Evolutionary conservation across 768 basidiomycete genomes (phyloP).

Genomic region (Xerocomellus chrysenteron): DNA sequence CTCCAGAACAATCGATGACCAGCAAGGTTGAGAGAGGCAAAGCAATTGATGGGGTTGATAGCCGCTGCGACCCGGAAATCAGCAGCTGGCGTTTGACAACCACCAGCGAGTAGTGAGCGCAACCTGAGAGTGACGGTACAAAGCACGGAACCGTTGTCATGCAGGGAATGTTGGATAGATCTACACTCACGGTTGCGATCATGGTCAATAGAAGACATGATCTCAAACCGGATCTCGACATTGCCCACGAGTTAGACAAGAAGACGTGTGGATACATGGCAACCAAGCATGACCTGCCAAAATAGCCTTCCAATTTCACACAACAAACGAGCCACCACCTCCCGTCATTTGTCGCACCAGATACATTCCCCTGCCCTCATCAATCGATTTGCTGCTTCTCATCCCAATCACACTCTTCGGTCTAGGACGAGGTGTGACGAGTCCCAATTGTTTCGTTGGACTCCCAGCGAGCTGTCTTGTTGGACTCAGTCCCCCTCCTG

Average conservation of each 20-base stretch:
- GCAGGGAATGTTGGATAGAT: background rate
- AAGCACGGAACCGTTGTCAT: constrained; percentile 12
- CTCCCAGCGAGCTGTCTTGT: constrained; percentile 63
- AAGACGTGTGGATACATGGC: constrained; percentile 17
- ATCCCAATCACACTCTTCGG: constrained; percentile 81
- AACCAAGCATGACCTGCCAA: constrained; percentile 1
- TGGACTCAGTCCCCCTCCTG: constrained; percentile 65
- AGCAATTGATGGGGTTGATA: background rate
- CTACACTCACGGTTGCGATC: background rate
- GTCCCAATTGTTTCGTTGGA: constrained; percentile 68
- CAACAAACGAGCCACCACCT: constrained; percentile 29
- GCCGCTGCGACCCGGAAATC: background rate
- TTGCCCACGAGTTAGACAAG: background rate
- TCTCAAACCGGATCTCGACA: constrained; percentile 15
- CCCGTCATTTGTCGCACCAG: constrained; percentile 81
- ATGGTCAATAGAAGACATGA: constrained; percentile 3
- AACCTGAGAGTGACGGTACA: background rate
- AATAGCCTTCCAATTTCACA: constrained; percentile 15
- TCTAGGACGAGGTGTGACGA: constrained; percentile 47
- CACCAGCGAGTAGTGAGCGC: constrained; percentile 1
- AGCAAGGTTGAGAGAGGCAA: background rate
- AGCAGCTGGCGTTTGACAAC: constrained; percentile 9
- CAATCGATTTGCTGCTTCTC: constrained; percentile 57
- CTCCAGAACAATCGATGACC: constrained; percentile 4
- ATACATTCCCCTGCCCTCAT: constrained; percentile 70